Conservation (phyloP, 1,139 yeast genomes). For the Sugiyamaella grinbergsii region DNA sequence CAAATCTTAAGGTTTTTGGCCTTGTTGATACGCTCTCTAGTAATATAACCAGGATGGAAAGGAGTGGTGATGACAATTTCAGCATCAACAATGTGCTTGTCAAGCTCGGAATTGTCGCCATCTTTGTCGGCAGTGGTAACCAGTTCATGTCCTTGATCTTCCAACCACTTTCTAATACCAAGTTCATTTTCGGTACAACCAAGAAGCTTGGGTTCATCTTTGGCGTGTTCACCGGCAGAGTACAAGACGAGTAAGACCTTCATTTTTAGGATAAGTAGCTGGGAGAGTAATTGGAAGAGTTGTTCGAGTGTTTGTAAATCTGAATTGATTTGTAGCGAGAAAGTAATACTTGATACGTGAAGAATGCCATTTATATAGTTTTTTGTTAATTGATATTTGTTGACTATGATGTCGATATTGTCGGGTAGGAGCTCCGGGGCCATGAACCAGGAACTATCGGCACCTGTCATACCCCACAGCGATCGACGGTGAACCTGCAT, state of each 20-base stretch:
- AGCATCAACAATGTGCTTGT: constrained; percentile 65
- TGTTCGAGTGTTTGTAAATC: neutral
- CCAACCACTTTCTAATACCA: constrained; percentile 66
- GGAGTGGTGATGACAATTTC: constrained; percentile 80
- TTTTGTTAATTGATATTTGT: neutral
- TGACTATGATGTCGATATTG: too few species aligned
- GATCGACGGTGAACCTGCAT: constrained; percentile 1
- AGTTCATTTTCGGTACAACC: constrained; percentile 77
- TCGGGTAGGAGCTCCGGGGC: too few species aligned
- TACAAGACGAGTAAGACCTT: constrained; percentile 39
- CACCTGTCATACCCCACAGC: neutral
- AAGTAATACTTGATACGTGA: neutral
- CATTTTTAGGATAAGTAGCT: constrained; percentile 3
- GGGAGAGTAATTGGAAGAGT: neutral
- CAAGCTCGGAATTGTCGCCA: constrained; percentile 59
- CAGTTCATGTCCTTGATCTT: constrained; percentile 65
- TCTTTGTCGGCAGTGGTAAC: constrained; percentile 70
- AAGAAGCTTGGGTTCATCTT: constrained; percentile 58
- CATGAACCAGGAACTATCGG: neutral
- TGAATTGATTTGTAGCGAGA: neutral
- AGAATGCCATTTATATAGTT: neutral
- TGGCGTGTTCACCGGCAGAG: constrained; percentile 51
- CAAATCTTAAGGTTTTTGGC: constrained; percentile 73
- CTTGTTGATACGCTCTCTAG: constrained; percentile 61
- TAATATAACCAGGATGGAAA: constrained; percentile 77